Evolutionary conservation across 139 green algal genomes (phyloP).

Genomic region (Chlorella sp.): DNA sequence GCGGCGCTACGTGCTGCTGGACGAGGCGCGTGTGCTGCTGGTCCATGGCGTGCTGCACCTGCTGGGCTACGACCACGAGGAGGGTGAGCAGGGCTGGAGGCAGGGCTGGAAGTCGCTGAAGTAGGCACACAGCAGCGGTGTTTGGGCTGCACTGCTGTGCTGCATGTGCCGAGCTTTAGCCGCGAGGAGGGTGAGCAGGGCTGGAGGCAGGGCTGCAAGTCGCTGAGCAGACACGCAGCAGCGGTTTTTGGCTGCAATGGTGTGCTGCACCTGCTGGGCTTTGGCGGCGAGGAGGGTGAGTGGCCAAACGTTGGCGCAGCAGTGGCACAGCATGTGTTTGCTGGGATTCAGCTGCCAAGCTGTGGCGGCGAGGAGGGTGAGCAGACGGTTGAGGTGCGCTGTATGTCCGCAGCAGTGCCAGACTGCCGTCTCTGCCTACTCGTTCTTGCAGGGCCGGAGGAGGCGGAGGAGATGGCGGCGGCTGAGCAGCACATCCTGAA

Average conservation of each 20-base stretch:
- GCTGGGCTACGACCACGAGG: slow-evolving; percentile 91
- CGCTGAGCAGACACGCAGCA: too few relatives aligned
- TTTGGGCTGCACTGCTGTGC: too few relatives aligned
- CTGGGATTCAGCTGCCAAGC: too few relatives aligned
- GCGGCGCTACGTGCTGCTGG: slow-evolving; percentile 66
- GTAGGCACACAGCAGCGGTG: too few relatives aligned
- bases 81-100: too few relatives aligned
- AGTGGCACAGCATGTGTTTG: neutral
- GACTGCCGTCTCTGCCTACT: neutral
- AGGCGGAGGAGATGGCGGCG: slow-evolving; percentile 73
- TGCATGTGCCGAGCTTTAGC: slow-evolving; percentile 92
- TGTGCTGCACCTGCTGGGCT: neutral
- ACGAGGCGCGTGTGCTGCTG: slow-evolving; percentile 90
- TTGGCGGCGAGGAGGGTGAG: neutral
- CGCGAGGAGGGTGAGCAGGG: slow-evolving; percentile 83
- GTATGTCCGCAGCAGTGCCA: too few relatives aligned
- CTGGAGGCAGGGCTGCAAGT: too few relatives aligned
- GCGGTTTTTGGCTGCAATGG: too few relatives aligned
- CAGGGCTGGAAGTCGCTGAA: too few relatives aligned
- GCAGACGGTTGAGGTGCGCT: too few relatives aligned
- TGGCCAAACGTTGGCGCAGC: neutral
- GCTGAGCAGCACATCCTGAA: slow-evolving; percentile 72
- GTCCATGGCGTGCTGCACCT: slow-evolving; percentile 96
- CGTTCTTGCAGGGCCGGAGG: slow-evolving; percentile 27
- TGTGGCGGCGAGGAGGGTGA: too few relatives aligned